Percentiles rank a stretch among this genome's conserved stretches.
These are phyloP conservation scores for Physcomitrellopsis africana DNA, from an alignment of 225 moss, liverwort and hornwort genomes.

Conservation along the genomic window DNA sequence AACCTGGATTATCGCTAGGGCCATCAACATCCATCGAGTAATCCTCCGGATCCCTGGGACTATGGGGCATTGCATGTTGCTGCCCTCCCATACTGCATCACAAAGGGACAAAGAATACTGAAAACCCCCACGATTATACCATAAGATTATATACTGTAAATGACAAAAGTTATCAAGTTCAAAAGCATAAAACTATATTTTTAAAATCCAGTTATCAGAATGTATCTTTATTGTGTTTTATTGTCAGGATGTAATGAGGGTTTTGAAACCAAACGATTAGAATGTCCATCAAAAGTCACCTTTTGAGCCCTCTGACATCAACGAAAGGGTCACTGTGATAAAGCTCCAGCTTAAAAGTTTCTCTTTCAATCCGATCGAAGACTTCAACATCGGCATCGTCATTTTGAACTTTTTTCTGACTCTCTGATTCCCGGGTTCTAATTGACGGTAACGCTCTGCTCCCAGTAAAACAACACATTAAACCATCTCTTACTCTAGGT, in stretches of 20 bases:
- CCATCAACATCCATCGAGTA: slow-evolving; percentile 75
- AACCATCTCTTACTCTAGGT: slow-evolving; percentile 8
- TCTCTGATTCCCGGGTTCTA: slow-evolving; percentile 50
- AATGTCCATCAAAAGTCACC: slow-evolving; percentile 39
- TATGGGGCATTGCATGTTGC: slow-evolving; percentile 76
- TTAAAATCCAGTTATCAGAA: too few species aligned
- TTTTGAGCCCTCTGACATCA: slow-evolving; percentile 94
- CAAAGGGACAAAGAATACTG: background rate
- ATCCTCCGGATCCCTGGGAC: slow-evolving; percentile 78
- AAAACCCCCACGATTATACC: background rate
- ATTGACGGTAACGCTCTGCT: slow-evolving; percentile 53
- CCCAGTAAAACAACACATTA: slow-evolving; percentile 7
- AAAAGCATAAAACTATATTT: too few species aligned
- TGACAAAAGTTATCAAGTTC: background rate
- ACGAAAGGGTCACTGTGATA: slow-evolving; percentile 90
- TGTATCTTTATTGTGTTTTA: background rate
- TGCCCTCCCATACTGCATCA: slow-evolving; percentile 91
- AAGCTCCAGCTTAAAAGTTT: slow-evolving; percentile 85
- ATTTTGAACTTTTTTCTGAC: slow-evolving; percentile 51
- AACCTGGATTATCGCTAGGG: slow-evolving; percentile 68
- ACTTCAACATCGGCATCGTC: slow-evolving; percentile 54
- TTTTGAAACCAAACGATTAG: background rate
- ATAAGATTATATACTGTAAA: background rate
- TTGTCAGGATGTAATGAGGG: background rate
- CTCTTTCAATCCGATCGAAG: slow-evolving; percentile 77